These are phyloP conservation scores for Fusarium albidum DNA, from an alignment of 2,329 filamentous ascomycete genomes.

Conservation along the genomic window DNA sequence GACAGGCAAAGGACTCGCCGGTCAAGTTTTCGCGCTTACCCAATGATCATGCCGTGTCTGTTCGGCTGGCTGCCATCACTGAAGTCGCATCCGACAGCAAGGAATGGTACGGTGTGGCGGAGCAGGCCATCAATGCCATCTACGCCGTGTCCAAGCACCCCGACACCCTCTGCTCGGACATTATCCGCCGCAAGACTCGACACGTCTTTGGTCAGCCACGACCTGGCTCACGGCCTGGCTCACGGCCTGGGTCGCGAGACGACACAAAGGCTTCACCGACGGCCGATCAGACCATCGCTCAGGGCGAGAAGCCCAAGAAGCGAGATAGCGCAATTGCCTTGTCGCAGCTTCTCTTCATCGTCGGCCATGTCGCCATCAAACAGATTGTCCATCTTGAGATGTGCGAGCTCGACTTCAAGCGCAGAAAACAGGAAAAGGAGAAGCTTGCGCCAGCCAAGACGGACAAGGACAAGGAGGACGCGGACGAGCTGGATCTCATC, in stretches of 20 bases:
- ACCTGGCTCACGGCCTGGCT: conserved; percentile 57
- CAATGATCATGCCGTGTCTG: conserved; percentile 90
- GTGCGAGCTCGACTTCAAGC: conserved; percentile 98
- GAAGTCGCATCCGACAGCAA: conserved; percentile 89
- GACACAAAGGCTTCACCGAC: conserved; percentile 49
- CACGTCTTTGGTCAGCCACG: conserved; percentile 70
- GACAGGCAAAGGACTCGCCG: conserved; percentile 77
- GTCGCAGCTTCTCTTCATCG: conserved; percentile 92
- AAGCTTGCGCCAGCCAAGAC: conserved; percentile 63
- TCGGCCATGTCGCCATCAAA: conserved; percentile 97
- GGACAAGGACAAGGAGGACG: conserved; percentile 68
- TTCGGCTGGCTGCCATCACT: conserved; percentile 81
- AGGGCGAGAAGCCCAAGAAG: conserved; percentile 56
- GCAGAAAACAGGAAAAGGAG: conserved; percentile 89
- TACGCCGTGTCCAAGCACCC: conserved; percentile 95
- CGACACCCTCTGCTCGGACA: conserved; percentile 89
- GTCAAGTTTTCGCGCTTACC: conserved; percentile 78
- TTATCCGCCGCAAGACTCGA: conserved; percentile 86
- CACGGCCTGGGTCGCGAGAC: conserved; percentile 56
- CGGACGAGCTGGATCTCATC: conserved; percentile 94
- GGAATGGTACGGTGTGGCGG: conserved; percentile 95
- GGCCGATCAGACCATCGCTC: conserved; percentile 46
- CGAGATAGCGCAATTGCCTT: conserved; percentile 77
- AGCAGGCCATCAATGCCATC: conserved; percentile 95
- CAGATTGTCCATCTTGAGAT: conserved; percentile 98